These are phyloP conservation scores for Thermomyces lanuginosus DNA, from an alignment of 2,329 filamentous ascomycete species.

Conservation along the genomic window DNA sequence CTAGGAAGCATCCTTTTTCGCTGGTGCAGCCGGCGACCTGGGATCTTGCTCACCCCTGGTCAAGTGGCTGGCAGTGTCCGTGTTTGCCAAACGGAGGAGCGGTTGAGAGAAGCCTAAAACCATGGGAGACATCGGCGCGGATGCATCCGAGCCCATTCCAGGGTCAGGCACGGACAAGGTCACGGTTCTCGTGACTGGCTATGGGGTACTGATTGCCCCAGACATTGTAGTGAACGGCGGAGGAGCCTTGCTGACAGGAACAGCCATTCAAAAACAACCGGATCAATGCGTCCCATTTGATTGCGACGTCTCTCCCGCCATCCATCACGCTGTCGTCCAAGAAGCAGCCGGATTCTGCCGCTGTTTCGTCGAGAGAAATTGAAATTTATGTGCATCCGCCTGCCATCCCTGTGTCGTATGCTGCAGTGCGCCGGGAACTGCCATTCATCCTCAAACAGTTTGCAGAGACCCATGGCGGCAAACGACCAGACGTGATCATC, in stretches of 20 bases:
- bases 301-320: slow-evolving; percentile 51
- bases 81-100: background rate
- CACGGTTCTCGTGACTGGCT: slow-evolving; percentile 21
- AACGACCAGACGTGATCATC: slow-evolving; percentile 47
- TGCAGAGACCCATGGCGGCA: slow-evolving; percentile 22
- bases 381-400: slow-evolving; percentile 40
- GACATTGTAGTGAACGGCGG: background rate
- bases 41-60: too few species aligned
- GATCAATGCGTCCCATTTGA: slow-evolving; percentile 67
- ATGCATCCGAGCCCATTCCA: slow-evolving; percentile 8
- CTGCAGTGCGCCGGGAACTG: slow-evolving; percentile 45
- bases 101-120: background rate
- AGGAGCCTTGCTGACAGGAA: slow-evolving; percentile 2
- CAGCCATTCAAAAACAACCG: slow-evolving; percentile 63
- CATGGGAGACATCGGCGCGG: slow-evolving; percentile 20
- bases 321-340: slow-evolving; percentile 36
- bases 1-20: background rate
- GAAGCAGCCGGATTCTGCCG: too few species aligned
- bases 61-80: background rate
- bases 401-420: slow-evolving; percentile 56
- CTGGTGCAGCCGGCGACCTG: too few species aligned
- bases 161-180: slow-evolving; percentile 13
- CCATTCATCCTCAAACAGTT: slow-evolving; percentile 43
- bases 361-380: slow-evolving; percentile 15
- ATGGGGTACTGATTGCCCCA: slow-evolving; percentile 15